Conservation (phyloP, 495 filamentous ascomycete species). For the Friedmanniomyces endolithicus region DNA sequence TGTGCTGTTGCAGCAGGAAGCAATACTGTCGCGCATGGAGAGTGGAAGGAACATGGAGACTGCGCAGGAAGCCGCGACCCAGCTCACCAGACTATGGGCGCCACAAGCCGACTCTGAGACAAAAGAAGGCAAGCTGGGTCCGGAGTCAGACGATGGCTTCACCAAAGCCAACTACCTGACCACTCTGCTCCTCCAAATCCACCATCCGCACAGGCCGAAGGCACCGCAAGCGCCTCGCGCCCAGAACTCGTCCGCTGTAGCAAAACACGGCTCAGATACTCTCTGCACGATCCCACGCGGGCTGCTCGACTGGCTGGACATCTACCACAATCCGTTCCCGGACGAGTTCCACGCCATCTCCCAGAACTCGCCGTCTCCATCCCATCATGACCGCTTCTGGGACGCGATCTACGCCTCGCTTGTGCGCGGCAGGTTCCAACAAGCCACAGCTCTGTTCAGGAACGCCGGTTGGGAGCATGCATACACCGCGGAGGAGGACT, state of each 20-base stretch:
- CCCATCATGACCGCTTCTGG: slow-evolving; percentile 67
- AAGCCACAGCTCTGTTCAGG: slow-evolving; percentile 50
- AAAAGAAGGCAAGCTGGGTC: slow-evolving; percentile 6
- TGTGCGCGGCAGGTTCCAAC: slow-evolving; percentile 56
- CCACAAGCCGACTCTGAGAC: slow-evolving; percentile 2
- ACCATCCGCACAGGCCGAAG: slow-evolving; percentile 45
- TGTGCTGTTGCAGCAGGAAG: slow-evolving; percentile 7
- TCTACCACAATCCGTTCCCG: slow-evolving; percentile 49
- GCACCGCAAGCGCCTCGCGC: slow-evolving; percentile 20
- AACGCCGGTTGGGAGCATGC: slow-evolving; percentile 65
- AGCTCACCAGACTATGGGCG: slow-evolving; percentile 5
- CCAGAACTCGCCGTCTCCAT: slow-evolving; percentile 52
- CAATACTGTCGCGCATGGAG: slow-evolving; percentile 2
- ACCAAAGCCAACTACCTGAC: slow-evolving; percentile 64
- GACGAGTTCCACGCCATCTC: slow-evolving; percentile 48
- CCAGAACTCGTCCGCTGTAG: slow-evolving; percentile 20
- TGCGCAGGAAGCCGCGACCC: not conserved
- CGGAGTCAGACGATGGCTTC: slow-evolving; percentile 28
- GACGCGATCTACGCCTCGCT: slow-evolving; percentile 54
- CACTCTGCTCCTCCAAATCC: slow-evolving; percentile 56
- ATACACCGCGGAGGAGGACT: slow-evolving; percentile 36
- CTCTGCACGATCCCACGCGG: slow-evolving; percentile 50
- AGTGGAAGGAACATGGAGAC: not conserved
- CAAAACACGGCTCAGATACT: slow-evolving; percentile 16
- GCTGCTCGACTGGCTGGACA: slow-evolving; percentile 66